Evolutionary conservation across 2,329 filamentous ascomycete genomes (phyloP).

Genomic region (Aureobasidium sp.): DNA sequence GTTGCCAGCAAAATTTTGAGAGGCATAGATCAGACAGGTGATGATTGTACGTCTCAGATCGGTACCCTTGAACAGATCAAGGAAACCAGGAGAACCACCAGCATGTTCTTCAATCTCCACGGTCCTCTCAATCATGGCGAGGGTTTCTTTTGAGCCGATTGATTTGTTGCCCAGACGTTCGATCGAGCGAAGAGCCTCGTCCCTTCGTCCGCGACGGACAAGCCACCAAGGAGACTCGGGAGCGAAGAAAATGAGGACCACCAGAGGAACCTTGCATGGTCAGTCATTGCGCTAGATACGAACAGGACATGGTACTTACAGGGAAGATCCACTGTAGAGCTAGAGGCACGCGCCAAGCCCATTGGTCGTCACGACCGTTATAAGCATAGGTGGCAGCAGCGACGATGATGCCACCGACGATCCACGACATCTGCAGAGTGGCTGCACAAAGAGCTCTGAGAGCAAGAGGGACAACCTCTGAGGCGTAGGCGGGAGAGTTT

Average conservation of each 20-base stretch:
- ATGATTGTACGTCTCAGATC: conserved; percentile 50
- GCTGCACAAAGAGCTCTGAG: conserved; percentile 53
- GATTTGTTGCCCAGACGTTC: conserved; percentile 38
- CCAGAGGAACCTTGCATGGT: conserved; percentile 32
- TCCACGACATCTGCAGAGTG: conserved; percentile 61
- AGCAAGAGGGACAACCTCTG: conserved; percentile 53
- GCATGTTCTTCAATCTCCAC: conserved; percentile 45
- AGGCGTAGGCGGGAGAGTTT: conserved; percentile 56
- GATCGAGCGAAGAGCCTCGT: conserved; percentile 40
- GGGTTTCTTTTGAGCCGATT: conserved; percentile 28
- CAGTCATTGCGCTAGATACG: too few species aligned
- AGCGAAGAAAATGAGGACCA: conserved; percentile 45
- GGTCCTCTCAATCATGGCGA: conserved; percentile 54
- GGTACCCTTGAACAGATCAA: conserved; percentile 50
- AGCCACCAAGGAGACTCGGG: conserved; percentile 52
- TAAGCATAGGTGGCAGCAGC: conserved; percentile 50
- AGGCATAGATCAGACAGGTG: conserved; percentile 50
- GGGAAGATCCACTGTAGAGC: conserved; percentile 55
- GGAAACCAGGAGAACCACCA: conserved; percentile 40
- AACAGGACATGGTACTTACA: too few species aligned
- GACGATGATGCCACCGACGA: conserved; percentile 55
- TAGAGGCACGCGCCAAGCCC: conserved; percentile 45
- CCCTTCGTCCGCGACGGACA: conserved; percentile 42
- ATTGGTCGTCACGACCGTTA: conserved; percentile 31
- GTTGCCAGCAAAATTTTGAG: conserved; percentile 56